phyloP scores from a whole-genome alignment of 179 eudicot species.

The Heliamphora ciliata region DNA sequence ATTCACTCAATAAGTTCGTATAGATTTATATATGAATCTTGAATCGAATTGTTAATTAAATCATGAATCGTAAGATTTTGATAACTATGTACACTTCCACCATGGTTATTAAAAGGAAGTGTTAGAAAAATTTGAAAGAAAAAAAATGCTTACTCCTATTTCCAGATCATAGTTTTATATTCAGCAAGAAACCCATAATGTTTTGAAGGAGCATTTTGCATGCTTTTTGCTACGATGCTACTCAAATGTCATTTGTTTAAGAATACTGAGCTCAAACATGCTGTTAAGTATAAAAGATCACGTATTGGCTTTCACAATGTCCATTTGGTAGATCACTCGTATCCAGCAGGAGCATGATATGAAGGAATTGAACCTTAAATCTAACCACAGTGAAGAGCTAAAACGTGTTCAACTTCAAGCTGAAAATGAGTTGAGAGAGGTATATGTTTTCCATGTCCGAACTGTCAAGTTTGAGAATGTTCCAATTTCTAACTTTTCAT shows the following conservation, averaged over 20 bases:
- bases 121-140: neutral
- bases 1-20: no score
- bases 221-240: neutral
- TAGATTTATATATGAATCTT: no score
- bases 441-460: constrained; percentile 13
- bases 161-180: neutral
- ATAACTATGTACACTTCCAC: neutral
- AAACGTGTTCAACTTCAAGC: constrained; percentile 52
- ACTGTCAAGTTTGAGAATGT: constrained; percentile 5
- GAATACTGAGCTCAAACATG: neutral
- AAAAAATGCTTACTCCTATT: neutral
- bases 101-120: neutral
- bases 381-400: constrained; percentile 59
- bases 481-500: neutral
- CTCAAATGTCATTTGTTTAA: neutral
- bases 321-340: constrained; percentile 44
- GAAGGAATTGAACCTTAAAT: constrained; percentile 46
- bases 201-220: neutral
- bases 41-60: no score
- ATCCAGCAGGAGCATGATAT: constrained; percentile 54
- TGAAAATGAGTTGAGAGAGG: constrained; percentile 80
- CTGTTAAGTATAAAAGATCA: neutral
- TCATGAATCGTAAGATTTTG: no score
- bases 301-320: constrained; percentile 9
- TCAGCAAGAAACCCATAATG: neutral